phyloP scores from a whole-genome alignment of 2,329 filamentous ascomycete species.

The Hypoxylon rubiginosum region DNA sequence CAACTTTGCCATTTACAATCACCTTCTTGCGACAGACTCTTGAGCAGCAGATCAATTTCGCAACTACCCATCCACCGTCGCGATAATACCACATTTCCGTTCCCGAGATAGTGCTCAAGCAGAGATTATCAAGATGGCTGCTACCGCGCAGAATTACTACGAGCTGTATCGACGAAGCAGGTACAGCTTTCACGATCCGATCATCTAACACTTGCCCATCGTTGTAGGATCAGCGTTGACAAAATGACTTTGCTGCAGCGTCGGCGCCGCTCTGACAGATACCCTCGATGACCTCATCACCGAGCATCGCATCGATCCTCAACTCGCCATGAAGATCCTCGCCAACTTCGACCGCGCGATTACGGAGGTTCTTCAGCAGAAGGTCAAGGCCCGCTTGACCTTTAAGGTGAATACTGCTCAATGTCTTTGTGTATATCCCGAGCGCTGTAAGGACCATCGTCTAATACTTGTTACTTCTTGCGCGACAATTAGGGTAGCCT shows the following conservation, averaged over 20 bases:
- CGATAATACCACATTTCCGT: conserved; percentile 10
- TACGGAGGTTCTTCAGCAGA: conserved; percentile 89
- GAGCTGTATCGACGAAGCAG: conserved; percentile 99
- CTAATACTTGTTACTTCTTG: conserved; percentile 15
- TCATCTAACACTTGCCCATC: background rate
- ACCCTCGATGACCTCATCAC: conserved; percentile 97
- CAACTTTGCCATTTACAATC: conserved; percentile 27
- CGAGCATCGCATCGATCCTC: conserved; percentile 93
- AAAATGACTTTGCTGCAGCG: conserved; percentile 67
- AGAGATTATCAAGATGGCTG: conserved; percentile 53
- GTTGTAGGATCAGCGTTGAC: conserved; percentile 33
- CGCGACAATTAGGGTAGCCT: conserved; percentile 82
- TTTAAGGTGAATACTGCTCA: conserved; percentile 81
- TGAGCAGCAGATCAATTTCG: background rate
- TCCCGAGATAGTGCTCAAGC: background rate
- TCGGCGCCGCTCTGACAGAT: conserved; percentile 93
- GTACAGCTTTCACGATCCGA: conserved; percentile 64
- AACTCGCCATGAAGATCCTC: conserved; percentile 98
- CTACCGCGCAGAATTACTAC: conserved; percentile 76
- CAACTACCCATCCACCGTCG: conserved; percentile 4
- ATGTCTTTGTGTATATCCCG: background rate
- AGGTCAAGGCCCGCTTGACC: conserved; percentile 88
- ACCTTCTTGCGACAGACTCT: conserved; percentile 1
- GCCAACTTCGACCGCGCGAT: conserved; percentile 95
- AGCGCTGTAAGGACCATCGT: background rate